Conservation (phyloP, 163 green algal genomes). For the Picocystis sp. region DNA sequence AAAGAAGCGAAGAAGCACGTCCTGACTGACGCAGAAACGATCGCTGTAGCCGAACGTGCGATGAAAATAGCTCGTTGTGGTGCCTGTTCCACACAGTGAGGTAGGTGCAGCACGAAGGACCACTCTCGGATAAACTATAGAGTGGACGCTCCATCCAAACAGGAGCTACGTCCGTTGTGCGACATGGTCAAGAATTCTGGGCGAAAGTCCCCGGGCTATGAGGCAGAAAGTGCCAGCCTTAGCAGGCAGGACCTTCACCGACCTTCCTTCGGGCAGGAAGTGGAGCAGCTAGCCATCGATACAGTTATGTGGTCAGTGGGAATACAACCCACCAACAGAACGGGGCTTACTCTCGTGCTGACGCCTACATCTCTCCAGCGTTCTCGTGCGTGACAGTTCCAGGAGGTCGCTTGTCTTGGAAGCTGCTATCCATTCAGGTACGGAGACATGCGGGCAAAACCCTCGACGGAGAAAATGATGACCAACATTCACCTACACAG, state of each 20-base stretch:
- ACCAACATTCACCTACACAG: too few relatives aligned
- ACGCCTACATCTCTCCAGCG: constrained; percentile 25
- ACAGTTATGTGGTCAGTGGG: constrained; percentile 87
- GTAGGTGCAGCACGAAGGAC: constrained; percentile 21
- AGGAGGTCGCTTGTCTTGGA: too few relatives aligned
- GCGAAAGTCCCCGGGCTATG: constrained; percentile 88
- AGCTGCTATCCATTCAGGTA: too few relatives aligned
- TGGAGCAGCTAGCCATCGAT: constrained; percentile 70
- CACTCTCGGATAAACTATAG: constrained; percentile 45
- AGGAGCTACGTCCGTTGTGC: constrained; percentile 6
- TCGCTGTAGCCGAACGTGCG: too few relatives aligned
- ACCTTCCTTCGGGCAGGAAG: constrained; percentile 17
- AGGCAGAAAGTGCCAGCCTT: constrained; percentile 83
- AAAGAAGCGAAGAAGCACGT: too few relatives aligned
- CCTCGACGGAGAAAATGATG: too few relatives aligned
- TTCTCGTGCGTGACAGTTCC: too few relatives aligned
- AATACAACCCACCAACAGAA: constrained; percentile 68
- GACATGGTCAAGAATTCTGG: constrained; percentile 30
- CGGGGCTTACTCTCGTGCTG: constrained; percentile 91
- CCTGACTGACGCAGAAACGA: too few relatives aligned
- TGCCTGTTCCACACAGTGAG: too few relatives aligned
- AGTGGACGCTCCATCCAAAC: not conserved
- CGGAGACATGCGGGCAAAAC: too few relatives aligned
- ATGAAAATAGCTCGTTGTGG: too few relatives aligned
- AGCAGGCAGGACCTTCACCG: constrained; percentile 48